Evolutionary conservation across 768 basidiomycete species (phyloP), one percentile per base, ranked within the genome.

Genomic region (Gautieria morchelliformis): DNA sequence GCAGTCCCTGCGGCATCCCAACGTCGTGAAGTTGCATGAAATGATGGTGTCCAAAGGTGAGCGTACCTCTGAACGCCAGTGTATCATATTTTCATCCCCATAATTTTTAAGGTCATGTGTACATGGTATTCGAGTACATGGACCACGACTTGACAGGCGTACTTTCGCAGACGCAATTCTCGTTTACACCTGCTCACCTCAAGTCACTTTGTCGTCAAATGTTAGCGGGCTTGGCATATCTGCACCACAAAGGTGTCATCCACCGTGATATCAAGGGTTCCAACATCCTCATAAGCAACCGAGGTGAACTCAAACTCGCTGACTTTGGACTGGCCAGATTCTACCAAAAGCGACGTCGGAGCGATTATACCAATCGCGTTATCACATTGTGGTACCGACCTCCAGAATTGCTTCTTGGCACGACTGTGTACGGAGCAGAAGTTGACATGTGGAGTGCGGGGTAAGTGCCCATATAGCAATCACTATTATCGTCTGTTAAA

Each of bases 381-480:
- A 98, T 99, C 63, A 99, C 96, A 0, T 79, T 96, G 50, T 98
- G 96, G 96, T 99, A 99, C 70, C 81, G 96, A 57, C 90, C 93
- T 5, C 96, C 95, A 10, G 96, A 99, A 66, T 76, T 99, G 20
- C 72, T 99, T 41, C 85, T 97, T 64, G 96, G 96, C 30, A 90
- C 93, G 32, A 99, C 96, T 0, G 82, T 93, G 12, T 99, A 99
- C 72, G 94, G 93, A 2, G 87, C 93, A 5, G 94, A 95, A 66
- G 95, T 99, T 22, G 96, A 99, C 66, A 96, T 98, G 86, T 99
- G 96, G 96, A 95, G 93, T 69, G 96, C 96, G 42, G 96, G 96
- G 93, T 95, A 72, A 63, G 79, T 71, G 12, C 37, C 39, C 35
- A 35, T 20, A 7, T 37, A 42, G n/a, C 15, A 22, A 40, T 14